Evolutionary conservation across 2,329 filamentous ascomycete genomes (phyloP).

Genomic region (Lachnellula occidentalis): DNA sequence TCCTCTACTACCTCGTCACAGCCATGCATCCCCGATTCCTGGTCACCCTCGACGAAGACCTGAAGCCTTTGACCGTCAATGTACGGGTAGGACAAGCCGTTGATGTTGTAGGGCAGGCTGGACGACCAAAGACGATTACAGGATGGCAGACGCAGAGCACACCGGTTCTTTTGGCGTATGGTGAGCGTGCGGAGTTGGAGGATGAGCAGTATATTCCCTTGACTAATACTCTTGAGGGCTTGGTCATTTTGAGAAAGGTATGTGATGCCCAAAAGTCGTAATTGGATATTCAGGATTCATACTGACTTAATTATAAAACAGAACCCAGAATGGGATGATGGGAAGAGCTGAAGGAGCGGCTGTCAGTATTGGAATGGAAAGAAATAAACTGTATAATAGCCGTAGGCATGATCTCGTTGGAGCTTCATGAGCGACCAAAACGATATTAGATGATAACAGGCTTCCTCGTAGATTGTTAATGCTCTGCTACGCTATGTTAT

Average conservation of each 20-base stretch:
- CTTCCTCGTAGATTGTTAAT: conserved; percentile 2
- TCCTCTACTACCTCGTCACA: conserved; percentile 94
- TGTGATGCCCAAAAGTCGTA: conserved; percentile 26
- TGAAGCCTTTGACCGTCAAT: conserved; percentile 91
- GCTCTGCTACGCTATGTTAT: not conserved
- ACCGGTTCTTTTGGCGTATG: conserved; percentile 90
- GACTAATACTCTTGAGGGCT: conserved; percentile 84
- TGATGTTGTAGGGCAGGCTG: conserved; percentile 94
- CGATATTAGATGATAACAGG: conserved; percentile 24
- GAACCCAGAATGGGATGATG: conserved; percentile 52
- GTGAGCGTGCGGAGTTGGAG: conserved; percentile 92
- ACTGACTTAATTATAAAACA: conserved; percentile 25
- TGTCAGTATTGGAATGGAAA: conserved; percentile 13
- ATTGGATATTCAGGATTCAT: not conserved
- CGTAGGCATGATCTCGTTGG: conserved; percentile 22
- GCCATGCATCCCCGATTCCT: conserved; percentile 97
- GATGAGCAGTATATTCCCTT: conserved; percentile 96
- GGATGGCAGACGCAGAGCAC: conserved; percentile 99
- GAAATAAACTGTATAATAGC: conserved; percentile 32
- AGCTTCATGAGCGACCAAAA: conserved; percentile 20
- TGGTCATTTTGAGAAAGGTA: conserved; percentile 97
- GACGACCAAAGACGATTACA: conserved; percentile 96
- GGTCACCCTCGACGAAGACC: conserved; percentile 88
- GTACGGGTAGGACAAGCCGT: conserved; percentile 97
- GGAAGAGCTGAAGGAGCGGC: conserved; percentile 34